Evolutionary conservation across 1,284 basidiomycete species (phyloP), one percentile per base, ranked within the genome.

Genomic region (Irpex sp.): DNA sequence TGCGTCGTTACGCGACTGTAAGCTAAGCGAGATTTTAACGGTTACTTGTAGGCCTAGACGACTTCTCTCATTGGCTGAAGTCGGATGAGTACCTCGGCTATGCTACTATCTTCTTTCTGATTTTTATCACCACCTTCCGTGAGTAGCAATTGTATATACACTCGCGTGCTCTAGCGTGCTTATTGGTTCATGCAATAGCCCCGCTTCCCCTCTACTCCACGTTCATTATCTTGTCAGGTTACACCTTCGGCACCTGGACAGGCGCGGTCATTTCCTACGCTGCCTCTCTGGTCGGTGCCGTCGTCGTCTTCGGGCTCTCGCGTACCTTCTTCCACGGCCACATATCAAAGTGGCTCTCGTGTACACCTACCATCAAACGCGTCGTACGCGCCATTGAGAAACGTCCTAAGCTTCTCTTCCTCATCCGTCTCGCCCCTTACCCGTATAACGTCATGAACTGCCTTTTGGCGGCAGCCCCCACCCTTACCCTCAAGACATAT

Each of bases 391-490:
- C 95, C n/a, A 94, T 97, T 77, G 96, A 97, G 85, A 93, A 92
- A 82, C 90, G 91, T 67, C 95, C 96, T 1, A 91, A 90, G 78
- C 86, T 97, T 6, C 89, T 97, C 66, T 96, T 97, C 85, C 90
- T 97, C 74, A 93, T 97, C 76, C 93, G 95, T 68, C 87, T 97
- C 66, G 95, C 94, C 20, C 94, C 94, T 4, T 95, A 95, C 78
- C 94, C 93, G 0, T 94, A 94, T 85, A 97, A 97, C 82, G 92
- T 97, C 78, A 95, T 97, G 92, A 97, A 97, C 84, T 95, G 93
- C 76, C 88, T 97, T 60, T 88, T 97, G 45, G 95, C 95, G 2
- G 94, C 94, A n/a, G 91, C 94, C 13, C 92, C 92, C n/a, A 91
- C 92, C n/a, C 88, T 97, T 74, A 92, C 90, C 10, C 85, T 96